Conservation (phyloP, 169 alveolate genomes). For the Perkinsus chesapeaki region DNA sequence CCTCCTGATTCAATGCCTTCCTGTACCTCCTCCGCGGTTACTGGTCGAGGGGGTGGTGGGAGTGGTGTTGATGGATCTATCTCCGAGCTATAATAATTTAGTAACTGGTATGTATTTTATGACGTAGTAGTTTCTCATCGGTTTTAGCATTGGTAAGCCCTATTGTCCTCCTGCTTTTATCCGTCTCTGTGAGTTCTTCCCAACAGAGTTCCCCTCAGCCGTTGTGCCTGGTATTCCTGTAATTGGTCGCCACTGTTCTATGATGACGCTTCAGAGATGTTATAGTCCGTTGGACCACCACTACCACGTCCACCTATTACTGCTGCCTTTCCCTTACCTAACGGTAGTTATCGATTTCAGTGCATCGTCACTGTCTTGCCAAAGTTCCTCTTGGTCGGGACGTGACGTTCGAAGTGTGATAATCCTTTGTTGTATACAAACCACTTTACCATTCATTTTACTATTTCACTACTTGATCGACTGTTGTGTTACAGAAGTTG, state of each 20-base stretch:
- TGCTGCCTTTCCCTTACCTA: no score
- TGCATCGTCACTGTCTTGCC: no score
- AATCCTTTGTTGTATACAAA: no score
- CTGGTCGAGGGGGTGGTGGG: not conserved
- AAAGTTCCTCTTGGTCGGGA: no score
- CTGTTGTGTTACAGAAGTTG: not conserved
- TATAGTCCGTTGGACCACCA: not conserved
- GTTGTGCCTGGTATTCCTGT: not conserved
- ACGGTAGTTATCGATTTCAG: no score
- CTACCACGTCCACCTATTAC: not conserved
- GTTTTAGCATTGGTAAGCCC: not conserved
- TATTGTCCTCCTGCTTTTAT: no score
- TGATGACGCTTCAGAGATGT: no score
- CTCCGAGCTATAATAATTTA: not conserved
- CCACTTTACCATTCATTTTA: not conserved
- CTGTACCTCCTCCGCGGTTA: not conserved
- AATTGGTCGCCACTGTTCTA: no score
- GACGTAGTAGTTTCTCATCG: no score
- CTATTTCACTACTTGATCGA: not conserved
- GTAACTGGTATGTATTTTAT: not conserved
- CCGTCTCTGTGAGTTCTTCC: no score
- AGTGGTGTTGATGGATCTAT: not conserved
- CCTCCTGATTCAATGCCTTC: not conserved
- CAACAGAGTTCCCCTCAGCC: no score
- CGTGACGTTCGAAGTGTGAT: no score